Base-by-base conservation (phyloP, 2,329 filamentous ascomycete genomes). In the Ophiocordyceps sinensis region DNA sequence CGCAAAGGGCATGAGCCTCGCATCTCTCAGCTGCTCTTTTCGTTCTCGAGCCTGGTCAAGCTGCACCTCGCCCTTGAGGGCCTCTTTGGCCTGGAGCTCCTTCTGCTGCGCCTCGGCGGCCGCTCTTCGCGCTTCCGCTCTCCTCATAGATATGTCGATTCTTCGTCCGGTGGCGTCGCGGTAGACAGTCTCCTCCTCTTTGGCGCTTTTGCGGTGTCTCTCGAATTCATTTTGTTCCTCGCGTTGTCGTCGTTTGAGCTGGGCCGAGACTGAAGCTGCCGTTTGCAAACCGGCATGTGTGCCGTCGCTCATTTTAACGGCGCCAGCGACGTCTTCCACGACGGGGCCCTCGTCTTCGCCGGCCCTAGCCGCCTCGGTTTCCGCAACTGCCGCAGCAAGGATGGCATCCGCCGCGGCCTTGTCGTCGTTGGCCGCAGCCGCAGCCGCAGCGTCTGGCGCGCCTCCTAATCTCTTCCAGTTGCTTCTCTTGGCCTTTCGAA, bases 91-190 rank as follows among this genome's bases (percentile, higher is more conserved):
- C 41, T 75, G 74, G 26, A 67, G 64, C 56, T 82, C 80, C 51
- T 81, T 78, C 49, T 85, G 81, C 52, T 87, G 80, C 1, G 81
- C 82, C 49, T 83, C 85, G 5, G 60, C 58, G 2, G 66, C 70
- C 10, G 62, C 62, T 39, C 77, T 75, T n/a, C 85, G 74, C 39
- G 85, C 82, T 59, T 95, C 87, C 17, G 86, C 88, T 21, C 88
- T 75, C 60, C 85, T 86, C 82, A 94, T 85, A 15, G 81, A 79
- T 21, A 96, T 76, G 54, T 98, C 94, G 47, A 98, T 88, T 42
- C 94, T 80, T n/a, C 88, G 75, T 12, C 91, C 91, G 3, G 84
- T 91, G 11, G 93, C 91, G 62, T 98, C 91, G 51, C 91, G 83
- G 59, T 96, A 95, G 21, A 95, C 87, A 0, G 89, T 94, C 62